Conservation (phyloP, 2,329 filamentous ascomycete species). For the Diaporthe ilicicola region DNA sequence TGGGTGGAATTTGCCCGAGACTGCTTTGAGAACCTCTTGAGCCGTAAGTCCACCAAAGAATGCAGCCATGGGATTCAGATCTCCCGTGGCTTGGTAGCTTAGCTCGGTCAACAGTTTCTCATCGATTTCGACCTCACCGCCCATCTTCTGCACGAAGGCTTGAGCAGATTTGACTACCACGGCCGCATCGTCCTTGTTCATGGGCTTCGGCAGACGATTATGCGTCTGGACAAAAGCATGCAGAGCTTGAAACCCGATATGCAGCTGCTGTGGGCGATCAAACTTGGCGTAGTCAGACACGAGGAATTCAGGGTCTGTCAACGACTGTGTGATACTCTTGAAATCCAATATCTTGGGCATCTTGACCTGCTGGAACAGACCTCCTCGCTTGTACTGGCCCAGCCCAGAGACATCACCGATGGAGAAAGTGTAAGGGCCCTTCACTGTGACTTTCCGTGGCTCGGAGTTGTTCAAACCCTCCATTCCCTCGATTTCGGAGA, state of each 20-base stretch:
- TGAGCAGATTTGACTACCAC: conserved; percentile 81
- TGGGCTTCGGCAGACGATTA: conserved; percentile 79
- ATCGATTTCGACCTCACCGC: conserved; percentile 83
- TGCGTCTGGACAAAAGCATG: conserved; percentile 84
- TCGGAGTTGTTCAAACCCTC: conserved; percentile 83
- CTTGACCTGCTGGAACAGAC: conserved; percentile 95
- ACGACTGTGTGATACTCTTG: conserved; percentile 77
- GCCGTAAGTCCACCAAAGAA: conserved; percentile 94
- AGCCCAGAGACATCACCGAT: conserved; percentile 92
- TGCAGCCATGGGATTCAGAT: conserved; percentile 90
- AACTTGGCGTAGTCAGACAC: conserved; percentile 98
- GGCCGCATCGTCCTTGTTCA: conserved; percentile 84
- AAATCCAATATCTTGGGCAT: conserved; percentile 96
- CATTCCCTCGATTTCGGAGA: conserved; percentile 93
- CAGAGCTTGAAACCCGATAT: conserved; percentile 90
- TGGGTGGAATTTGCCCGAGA: conserved; percentile 98
- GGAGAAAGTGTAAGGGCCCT: conserved; percentile 96
- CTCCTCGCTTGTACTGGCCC: conserved; percentile 87
- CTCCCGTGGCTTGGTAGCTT: conserved; percentile 91
- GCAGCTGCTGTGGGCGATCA: conserved; percentile 90
- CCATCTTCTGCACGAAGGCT: conserved; percentile 76
- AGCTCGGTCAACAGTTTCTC: conserved; percentile 93
- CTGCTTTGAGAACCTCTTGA: conserved; percentile 94
- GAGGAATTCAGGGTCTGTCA: conserved; percentile 88
- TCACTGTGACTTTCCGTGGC: conserved; percentile 90